Percentiles rank a stretch among this genome's conserved stretches.
phyloP scores from a whole-genome alignment of 1,139 yeast species.

The Casaregolazyma lundiana region DNA sequence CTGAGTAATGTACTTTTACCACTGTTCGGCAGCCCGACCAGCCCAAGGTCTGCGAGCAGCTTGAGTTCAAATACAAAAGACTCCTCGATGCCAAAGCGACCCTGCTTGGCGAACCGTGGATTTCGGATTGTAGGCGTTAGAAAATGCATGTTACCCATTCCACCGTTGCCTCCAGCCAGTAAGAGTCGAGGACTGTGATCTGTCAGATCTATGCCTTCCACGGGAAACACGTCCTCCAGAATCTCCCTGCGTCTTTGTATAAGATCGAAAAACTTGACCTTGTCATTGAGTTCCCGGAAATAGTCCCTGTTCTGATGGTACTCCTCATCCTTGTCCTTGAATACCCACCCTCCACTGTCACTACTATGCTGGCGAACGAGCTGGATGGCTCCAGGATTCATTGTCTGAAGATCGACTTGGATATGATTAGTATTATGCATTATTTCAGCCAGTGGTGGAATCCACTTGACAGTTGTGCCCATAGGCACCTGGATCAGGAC shows the following conservation, averaged over 20 bases:
- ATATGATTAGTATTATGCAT: slow-evolving; percentile 9
- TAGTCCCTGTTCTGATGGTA: slow-evolving; percentile 61
- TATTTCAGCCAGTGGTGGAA: slow-evolving; percentile 61
- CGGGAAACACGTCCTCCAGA: slow-evolving; percentile 63
- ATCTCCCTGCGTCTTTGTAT: slow-evolving; percentile 59
- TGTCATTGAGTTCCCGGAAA: slow-evolving; percentile 57
- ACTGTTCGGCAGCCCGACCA: slow-evolving; percentile 94
- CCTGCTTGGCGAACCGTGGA: slow-evolving; percentile 81
- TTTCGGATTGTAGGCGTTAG: slow-evolving; percentile 76
- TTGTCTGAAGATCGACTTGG: slow-evolving; percentile 13
- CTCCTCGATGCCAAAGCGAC: slow-evolving; percentile 64
- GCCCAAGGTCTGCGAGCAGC: slow-evolving; percentile 84
- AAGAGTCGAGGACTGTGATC: slow-evolving; percentile 63
- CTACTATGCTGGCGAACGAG: slow-evolving; percentile 53
- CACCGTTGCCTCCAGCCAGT: slow-evolving; percentile 84
- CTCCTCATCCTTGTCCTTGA: slow-evolving; percentile 65
- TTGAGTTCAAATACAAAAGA: slow-evolving; percentile 77
- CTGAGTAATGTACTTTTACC: slow-evolving; percentile 87
- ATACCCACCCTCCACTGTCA: slow-evolving; percentile 85
- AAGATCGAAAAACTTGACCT: slow-evolving; percentile 61
- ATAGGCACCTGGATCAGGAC: slow-evolving; percentile 80
- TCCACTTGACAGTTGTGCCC: slow-evolving; percentile 84
- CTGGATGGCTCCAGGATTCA: slow-evolving; percentile 31
- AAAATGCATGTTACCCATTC: slow-evolving; percentile 95
- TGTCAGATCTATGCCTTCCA: slow-evolving; percentile 71